Evolutionary conservation across 179 eudicot species (phyloP), one percentile per base, ranked within the genome.

Genomic region (Corrigiola litoralis): DNA sequence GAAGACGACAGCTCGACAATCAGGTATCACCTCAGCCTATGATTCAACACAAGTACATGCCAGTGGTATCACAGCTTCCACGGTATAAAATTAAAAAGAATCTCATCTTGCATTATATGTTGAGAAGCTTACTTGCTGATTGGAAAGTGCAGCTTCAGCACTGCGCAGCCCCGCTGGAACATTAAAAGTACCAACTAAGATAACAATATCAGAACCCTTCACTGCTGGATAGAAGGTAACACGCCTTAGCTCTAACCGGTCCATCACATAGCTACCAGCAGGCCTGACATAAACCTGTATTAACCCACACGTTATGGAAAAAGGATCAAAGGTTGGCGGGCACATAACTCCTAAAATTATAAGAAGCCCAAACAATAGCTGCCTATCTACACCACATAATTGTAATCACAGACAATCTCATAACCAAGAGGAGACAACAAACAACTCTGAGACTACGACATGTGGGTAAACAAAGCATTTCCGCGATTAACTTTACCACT

Each of bases 251-350:
- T 94, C 99, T 67, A 94, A 75, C 36, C 79, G 83, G 66, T 90
- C 97, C 99, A 87, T 87, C 52, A 90, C 92, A 79, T 94, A 94
- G 77, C 99, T 94, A 72, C 95, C 99, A 81, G 97, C 99, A 77
- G 99, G 99, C 77, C 99, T 86, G 31, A 90, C 99, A 76, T 87
- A 94, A 52, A 94, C 94, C 99, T 94, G 80, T 58, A 75, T 21
- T 11, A 58, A 20, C 40, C 63, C 16, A 60, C 48, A 59, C 34
- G 28, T 23, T 14, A 56, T 7, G 51, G 38, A 56, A 55, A 51
- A 60, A 29, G 24, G 23, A 28, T 36, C 52, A 45, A 57, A 23
- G 8, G 33, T 31, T 45, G 32, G 32, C 40, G 23, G 20, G 27
- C 32, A 54, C 32, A 42, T 45, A 37, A 6, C 25, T 28, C 50